Base-by-base conservation (phyloP, 2,329 filamentous ascomycete genomes). In the Neocucurbitaria cava region DNA sequence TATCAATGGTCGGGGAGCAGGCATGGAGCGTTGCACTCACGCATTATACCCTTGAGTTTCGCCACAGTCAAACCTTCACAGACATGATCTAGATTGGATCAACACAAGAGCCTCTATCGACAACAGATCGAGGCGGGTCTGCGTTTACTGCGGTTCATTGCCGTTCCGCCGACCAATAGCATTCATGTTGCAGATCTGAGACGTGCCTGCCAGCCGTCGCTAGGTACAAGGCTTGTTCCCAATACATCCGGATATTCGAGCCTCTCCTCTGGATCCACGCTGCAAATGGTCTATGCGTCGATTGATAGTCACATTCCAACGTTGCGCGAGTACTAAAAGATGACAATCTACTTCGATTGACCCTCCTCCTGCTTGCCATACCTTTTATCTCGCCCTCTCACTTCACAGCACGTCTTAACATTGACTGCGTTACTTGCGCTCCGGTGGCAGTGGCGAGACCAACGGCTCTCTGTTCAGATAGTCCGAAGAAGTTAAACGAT, bases 221-320 rank as follows among this genome's bases (percentile, higher is more conserved):
- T 73, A 68, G 68, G 69, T 69, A 69, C 70, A 72, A 70, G 70
- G 70, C 65, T 69, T 67, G 65, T 67, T 68, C 56, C 55, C 62
- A 72, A 72, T 74, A 71, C 69, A 66, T 65, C 66, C 71, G 71
- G 70, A 68, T 72, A 73, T 72, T 74, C 68, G 52, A 73, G 61
- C 59, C 51, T 62, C 52, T 54, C 60, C 46, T 61, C 61, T 65
- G 59, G 59, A 51, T 58, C 69, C 61, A 68, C 62, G 52, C 56
- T 59, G 47, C 43, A 43, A 61, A 60, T 65, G 66, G 63, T 49
- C 63, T 62, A 65, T 67, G 69, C 69, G 62, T 65, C 51, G 49
- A 57, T 64, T 64, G 62, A 68, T 65, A 64, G 61, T 64, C 54
- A 47, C 56, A 52, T 60, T 44, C 52, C 41, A 59, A 59, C 30